Conservation (phyloP, 192 early-diverging fungal species). For the Phycomyces nitens region DNA sequence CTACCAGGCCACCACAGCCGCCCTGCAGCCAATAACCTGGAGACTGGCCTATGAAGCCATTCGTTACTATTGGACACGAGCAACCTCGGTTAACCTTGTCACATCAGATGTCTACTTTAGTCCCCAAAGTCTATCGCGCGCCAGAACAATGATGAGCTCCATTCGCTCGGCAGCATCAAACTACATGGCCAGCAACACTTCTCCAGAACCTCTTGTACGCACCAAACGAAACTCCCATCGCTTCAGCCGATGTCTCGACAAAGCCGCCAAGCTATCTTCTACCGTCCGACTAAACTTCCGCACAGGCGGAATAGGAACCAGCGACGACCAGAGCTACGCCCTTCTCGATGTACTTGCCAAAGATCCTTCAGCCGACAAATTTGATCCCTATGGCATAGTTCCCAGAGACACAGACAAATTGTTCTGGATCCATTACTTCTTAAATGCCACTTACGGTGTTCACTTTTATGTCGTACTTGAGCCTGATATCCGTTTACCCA, state of each 20-base stretch:
- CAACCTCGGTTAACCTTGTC: conserved; percentile 4
- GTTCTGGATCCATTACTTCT: conserved; percentile 32
- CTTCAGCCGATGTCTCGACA: conserved; percentile 23
- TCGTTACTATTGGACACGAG: conserved; percentile 32
- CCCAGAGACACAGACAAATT: conserved; percentile 15
- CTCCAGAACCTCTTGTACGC: background rate
- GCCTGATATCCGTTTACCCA: conserved; percentile 12
- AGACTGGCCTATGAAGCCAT: conserved; percentile 29
- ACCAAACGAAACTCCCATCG: conserved; percentile 26
- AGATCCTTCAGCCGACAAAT: conserved; percentile 6
- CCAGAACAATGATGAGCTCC: conserved; percentile 30
- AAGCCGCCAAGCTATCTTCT: conserved; percentile 22
- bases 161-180: conserved; percentile 14
- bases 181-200: conserved; percentile 5
- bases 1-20: conserved; percentile 13
- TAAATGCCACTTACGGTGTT: conserved; percentile 32
- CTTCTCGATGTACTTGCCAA: background rate
- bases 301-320: background rate
- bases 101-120: conserved; percentile 25
- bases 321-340: background rate
- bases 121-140: conserved; percentile 24
- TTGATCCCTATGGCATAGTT: conserved; percentile 21
- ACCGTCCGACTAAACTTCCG: conserved; percentile 12
- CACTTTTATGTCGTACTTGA: conserved; percentile 29
- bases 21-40: conserved; percentile 20